Conservation (phyloP, 192 early-diverging fungal species). For the Rhizoclosmatium globosum region DNA sequence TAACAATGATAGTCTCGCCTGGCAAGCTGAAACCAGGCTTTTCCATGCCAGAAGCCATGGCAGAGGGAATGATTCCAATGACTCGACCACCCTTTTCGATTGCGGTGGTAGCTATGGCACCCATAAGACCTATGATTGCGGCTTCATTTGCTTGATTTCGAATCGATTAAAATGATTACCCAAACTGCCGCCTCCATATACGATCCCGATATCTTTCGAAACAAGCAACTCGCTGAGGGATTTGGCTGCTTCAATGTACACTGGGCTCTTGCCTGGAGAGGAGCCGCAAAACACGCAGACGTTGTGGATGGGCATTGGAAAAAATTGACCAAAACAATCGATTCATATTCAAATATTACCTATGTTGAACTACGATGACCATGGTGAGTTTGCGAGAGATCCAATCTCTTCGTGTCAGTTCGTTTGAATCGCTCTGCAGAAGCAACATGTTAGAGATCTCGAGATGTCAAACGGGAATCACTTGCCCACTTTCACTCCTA, state of each 20-base stretch:
- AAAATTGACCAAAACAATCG: too few species aligned
- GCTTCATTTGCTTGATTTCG: background rate
- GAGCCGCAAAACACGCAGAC: constrained; percentile 63
- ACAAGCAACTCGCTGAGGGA: constrained; percentile 31
- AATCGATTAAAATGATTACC: background rate
- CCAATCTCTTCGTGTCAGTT: too few species aligned
- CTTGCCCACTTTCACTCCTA: too few species aligned
- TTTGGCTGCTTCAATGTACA: constrained; percentile 38
- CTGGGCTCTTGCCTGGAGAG: constrained; percentile 30
- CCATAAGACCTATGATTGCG: constrained; percentile 78
- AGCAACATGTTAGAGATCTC: too few species aligned
- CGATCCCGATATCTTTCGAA: constrained; percentile 27
- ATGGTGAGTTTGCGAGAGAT: too few species aligned
- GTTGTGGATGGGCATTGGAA: constrained; percentile 25
- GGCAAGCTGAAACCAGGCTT: constrained; percentile 32
- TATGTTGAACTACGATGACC: too few species aligned
- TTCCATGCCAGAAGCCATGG: constrained; percentile 53
- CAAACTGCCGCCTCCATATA: constrained; percentile 51
- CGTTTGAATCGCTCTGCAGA: too few species aligned
- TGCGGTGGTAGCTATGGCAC: constrained; percentile 74
- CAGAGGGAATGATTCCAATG: constrained; percentile 78
- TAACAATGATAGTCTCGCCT: constrained; percentile 67
- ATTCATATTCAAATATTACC: too few species aligned
- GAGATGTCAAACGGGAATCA: too few species aligned
- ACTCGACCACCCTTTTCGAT: constrained; percentile 66